Conservation (phyloP, 1,139 yeast species). For the Suhomyces yuchorum region DNA sequence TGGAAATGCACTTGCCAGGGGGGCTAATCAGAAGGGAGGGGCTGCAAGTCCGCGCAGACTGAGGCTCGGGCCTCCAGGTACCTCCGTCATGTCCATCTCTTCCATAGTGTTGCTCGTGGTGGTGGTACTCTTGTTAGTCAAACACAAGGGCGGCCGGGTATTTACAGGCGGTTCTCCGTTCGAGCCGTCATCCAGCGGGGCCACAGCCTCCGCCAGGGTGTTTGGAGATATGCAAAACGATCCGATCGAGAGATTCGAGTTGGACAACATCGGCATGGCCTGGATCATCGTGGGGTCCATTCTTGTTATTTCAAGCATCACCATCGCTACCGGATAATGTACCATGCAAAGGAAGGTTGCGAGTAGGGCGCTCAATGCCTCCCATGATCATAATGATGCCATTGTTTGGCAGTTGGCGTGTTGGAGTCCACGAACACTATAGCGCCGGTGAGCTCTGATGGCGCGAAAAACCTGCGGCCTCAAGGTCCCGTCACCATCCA, state of each 20-base stretch:
- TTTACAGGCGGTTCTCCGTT: not conserved
- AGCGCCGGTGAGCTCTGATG: too few species aligned
- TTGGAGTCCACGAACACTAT: too few species aligned
- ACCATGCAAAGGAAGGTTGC: too few species aligned
- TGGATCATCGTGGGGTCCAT: conserved; percentile 20
- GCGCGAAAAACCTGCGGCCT: too few species aligned
- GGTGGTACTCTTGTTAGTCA: conserved; percentile 8
- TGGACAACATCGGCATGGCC: conserved; percentile 24
- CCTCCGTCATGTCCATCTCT: not conserved
- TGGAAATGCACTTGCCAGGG: not conserved
- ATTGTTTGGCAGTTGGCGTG: too few species aligned
- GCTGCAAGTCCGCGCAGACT: not conserved
- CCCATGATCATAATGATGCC: too few species aligned
- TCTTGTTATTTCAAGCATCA: not conserved
- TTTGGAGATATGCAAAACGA: conserved; percentile 22
- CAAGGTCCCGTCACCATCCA: too few species aligned
- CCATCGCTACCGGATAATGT: conserved; percentile 7
- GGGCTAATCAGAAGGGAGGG: not conserved
- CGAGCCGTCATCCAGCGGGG: not conserved
- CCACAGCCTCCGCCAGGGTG: conserved; percentile 6
- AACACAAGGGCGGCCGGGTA: not conserved
- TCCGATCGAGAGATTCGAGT: conserved; percentile 29
- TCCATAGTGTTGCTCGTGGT: conserved; percentile 8
- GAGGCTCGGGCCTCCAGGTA: not conserved
- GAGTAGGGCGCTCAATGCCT: too few species aligned